A percentile compares a stretch with the other conserved stretches of the same genome.
Evolutionary conservation across 2,329 filamentous ascomycete species (phyloP).

Genomic region (Apiospora saccharicola): DNA sequence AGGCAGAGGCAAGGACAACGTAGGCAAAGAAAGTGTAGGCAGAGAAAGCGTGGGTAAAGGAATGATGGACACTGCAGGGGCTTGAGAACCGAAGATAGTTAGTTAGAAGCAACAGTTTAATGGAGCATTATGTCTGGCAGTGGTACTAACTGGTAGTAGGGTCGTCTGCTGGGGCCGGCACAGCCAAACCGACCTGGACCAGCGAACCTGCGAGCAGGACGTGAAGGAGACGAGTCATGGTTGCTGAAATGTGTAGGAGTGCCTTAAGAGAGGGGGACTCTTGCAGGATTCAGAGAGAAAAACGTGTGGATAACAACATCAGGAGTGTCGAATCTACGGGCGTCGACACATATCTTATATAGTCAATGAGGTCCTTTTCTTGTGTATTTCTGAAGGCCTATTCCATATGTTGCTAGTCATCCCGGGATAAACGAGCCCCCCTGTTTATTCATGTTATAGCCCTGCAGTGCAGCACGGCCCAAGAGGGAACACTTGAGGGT

Average conservation of each 20-base stretch:
- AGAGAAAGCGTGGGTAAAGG: neutral
- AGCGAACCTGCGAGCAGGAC: slow-evolving; percentile 25
- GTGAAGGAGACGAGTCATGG: slow-evolving; percentile 26
- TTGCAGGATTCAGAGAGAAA: neutral
- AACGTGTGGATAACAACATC: neutral
- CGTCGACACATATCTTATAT: neutral
- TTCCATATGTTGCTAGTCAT: neutral
- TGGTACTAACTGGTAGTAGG: neutral
- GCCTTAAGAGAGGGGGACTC: neutral
- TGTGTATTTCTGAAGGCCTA: too few relatives aligned
- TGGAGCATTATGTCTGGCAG: too few relatives aligned
- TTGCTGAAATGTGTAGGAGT: neutral
- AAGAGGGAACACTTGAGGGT: neutral
- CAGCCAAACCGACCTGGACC: slow-evolving; percentile 14
- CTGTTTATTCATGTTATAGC: neutral
- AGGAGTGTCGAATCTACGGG: neutral
- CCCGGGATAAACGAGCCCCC: neutral
- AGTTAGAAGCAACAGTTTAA: neutral
- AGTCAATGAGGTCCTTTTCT: neutral
- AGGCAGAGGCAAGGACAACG: neutral
- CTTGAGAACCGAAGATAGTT: neutral
- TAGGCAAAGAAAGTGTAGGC: neutral
- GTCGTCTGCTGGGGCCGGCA: neutral
- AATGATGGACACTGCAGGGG: neutral
- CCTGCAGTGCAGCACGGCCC: neutral